These are phyloP conservation scores for Posidonia oceanica DNA, from an alignment of 116 monocot genomes.

Conservation along the genomic window DNA sequence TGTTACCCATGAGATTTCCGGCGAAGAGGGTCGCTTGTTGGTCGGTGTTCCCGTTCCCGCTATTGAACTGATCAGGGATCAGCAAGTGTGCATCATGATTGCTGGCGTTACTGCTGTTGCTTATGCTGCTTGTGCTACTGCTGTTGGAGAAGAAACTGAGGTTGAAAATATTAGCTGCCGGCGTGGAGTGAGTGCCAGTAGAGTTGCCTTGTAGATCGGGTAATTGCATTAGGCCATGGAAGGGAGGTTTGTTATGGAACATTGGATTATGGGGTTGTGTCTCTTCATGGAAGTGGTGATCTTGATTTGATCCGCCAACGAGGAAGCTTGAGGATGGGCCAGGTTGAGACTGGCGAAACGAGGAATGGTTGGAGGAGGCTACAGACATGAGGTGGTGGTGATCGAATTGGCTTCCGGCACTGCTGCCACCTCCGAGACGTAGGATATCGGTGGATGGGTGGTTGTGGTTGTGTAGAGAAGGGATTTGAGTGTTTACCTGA, in stretches of 20 bases:
- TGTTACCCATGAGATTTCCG: conserved; percentile 22
- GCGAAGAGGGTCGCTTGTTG: neutral
- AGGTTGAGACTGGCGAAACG: conserved; percentile 24
- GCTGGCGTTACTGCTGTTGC: conserved; percentile 4
- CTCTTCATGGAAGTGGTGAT: conserved; percentile 12
- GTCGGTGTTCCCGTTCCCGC: neutral
- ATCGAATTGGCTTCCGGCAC: conserved; percentile 20
- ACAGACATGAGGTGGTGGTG: conserved; percentile 22
- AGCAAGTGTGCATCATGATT: conserved; percentile 2
- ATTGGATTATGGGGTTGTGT: conserved; percentile 2
- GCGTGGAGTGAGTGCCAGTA: conserved; percentile 2
- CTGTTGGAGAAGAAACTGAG: conserved; percentile 29
- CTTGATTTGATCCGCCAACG: conserved; percentile 11
- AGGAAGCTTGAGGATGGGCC: conserved; percentile 20
- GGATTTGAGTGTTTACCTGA: conserved; percentile 18
- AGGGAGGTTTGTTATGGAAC: conserved; percentile 27
- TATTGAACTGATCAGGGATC: conserved; percentile 30
- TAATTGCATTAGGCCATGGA: conserved; percentile 31
- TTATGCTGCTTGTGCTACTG: conserved; percentile 9
- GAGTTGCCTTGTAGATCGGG: conserved; percentile 18
- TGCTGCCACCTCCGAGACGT: conserved; percentile 26
- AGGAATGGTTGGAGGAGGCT: conserved; percentile 21
- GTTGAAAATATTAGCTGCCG: conserved; percentile 21
- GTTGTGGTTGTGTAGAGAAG: conserved; percentile 10
- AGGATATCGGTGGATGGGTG: conserved; percentile 24